Conservation (phyloP, 345 rosid genomes). For the Rhodamnia argentea region DNA sequence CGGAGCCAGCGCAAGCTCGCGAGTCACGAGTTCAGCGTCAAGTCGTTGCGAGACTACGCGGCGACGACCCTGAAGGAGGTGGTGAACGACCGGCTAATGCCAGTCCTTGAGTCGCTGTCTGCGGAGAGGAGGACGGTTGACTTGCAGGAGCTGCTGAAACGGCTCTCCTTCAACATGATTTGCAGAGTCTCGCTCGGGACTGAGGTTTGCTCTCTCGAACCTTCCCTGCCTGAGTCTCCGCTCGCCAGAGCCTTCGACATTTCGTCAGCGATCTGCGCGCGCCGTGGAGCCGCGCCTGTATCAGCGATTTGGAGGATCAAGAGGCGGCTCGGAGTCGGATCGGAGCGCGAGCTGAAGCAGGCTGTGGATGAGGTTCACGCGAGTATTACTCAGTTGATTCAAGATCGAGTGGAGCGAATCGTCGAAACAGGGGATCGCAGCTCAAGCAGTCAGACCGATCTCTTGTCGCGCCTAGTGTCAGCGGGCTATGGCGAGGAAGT, state of each 20-base stretch:
- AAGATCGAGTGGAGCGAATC: conserved; percentile 8
- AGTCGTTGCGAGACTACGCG: conserved; percentile 23
- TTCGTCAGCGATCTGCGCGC: conserved; percentile 41
- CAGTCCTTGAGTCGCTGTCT: conserved; percentile 31
- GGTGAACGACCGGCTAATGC: conserved; percentile 32
- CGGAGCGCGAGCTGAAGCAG: conserved; percentile 37
- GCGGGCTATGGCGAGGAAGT: conserved; percentile 30
- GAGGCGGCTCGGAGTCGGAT: conserved; percentile 40
- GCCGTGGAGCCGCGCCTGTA: conserved; percentile 44
- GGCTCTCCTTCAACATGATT: conserved; percentile 38
- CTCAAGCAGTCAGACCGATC: conserved; percentile 47
- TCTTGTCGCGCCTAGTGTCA: conserved; percentile 27
- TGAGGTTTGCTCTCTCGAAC: conserved; percentile 30
- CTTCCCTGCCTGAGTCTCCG: conserved; percentile 14
- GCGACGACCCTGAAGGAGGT: conserved; percentile 20
- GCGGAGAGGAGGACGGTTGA: conserved; percentile 16
- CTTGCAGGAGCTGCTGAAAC: conserved; percentile 45
- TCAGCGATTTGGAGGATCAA: conserved; percentile 54
- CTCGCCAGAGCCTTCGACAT: conserved; percentile 38
- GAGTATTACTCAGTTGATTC: conserved; percentile 16
- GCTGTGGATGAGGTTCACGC: conserved; percentile 9
- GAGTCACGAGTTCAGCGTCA: conserved; percentile 37
- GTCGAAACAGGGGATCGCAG: conserved; percentile 1
- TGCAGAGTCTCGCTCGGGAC: conserved; percentile 43
- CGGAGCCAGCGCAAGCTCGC: conserved; percentile 42